These are phyloP conservation scores for Aureobasidium zeae DNA, from an alignment of 2,329 filamentous ascomycete genomes.

Conservation along the genomic window DNA sequence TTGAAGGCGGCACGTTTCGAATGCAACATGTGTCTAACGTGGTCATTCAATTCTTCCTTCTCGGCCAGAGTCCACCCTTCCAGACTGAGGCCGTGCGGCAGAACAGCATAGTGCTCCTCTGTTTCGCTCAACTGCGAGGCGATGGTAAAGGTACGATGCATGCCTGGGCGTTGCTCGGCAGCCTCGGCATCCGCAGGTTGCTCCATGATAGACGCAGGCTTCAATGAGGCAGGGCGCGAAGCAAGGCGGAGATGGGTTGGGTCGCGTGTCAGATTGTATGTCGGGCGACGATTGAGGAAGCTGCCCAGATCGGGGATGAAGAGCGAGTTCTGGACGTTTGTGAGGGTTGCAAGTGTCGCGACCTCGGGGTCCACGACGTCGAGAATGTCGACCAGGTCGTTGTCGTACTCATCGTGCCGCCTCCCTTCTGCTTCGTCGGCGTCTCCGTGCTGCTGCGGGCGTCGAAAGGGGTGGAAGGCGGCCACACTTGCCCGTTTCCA, in stretches of 20 bases:
- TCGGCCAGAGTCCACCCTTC: conserved; percentile 69
- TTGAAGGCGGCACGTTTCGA: conserved; percentile 72
- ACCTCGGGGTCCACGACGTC: conserved; percentile 74
- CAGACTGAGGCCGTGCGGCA: conserved; percentile 63
- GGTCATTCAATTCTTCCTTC: conserved; percentile 69
- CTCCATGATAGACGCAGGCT: conserved; percentile 8
- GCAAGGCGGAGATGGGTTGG: conserved; percentile 22
- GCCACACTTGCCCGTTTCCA: conserved; percentile 12
- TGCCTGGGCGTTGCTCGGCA: conserved; percentile 1
- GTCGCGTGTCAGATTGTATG: conserved; percentile 59
- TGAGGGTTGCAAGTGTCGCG: conserved; percentile 70
- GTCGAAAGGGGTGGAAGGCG: conserved; percentile 1
- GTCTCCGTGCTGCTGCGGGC: neutral
- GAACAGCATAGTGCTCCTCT: conserved; percentile 65
- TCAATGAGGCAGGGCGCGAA: conserved; percentile 17
- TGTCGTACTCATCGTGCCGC: conserved; percentile 47
- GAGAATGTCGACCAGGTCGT: conserved; percentile 56
- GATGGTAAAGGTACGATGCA: conserved; percentile 36
- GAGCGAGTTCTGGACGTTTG: conserved; percentile 82
- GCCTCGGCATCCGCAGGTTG: conserved; percentile 14
- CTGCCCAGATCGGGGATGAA: conserved; percentile 74
- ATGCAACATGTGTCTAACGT: conserved; percentile 80
- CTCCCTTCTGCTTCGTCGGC: neutral
- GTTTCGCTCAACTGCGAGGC: conserved; percentile 59
- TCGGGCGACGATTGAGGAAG: conserved; percentile 66